Evolutionary conservation across 345 rosid genomes (phyloP), one percentile per base, ranked within the genome.

Genomic region (Eutrema japonicum): DNA sequence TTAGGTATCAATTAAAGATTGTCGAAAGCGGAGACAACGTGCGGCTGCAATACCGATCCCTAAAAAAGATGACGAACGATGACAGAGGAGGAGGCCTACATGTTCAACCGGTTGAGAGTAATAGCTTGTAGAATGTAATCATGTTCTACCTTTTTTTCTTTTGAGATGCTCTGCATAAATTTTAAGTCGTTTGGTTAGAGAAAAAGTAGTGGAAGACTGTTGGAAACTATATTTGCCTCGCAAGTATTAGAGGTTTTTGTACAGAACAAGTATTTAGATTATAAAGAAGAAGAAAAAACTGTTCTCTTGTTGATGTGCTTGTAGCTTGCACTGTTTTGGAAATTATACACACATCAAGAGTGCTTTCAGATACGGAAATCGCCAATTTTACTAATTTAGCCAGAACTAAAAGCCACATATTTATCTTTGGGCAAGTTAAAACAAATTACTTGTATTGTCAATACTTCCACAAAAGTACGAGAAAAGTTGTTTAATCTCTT

Each of bases 31-130:
- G 96, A 49, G 98, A 94, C 79, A 87, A 84, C 66, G 87, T 94
- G 12, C 86, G 98, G n/a, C 84, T 94, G 57, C 98, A 94, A 52
- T 94, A 94, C 75, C 90, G 98, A 12, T 94, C 98, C 67, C 97
- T 94, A 35, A 72, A 85, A 71, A 91, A 94, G 80, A 75, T 85
- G 40, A 57, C 61, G 45, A 72, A 75, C 16, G 92, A 83, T 71
- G 94, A 84, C 47, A 75, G 83, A 77, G 84, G 84, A 42, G 51
- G 68, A 41, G 52, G 52, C 76, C 47, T 69, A 86, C 43, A 83
- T 72, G 56, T 57, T 22, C 77, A 77, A 77, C 86, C 85, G 16
- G 74, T 81, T 72, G 91, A 83, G 82, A 85, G 84, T 81, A 84
- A 81, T 79, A 83, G 87, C 79, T 63, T 70, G 75, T 76, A 76